Base-by-base conservation (phyloP, 2,329 filamentous ascomycete species). In the Pseudogymnoascus sp. region DNA sequence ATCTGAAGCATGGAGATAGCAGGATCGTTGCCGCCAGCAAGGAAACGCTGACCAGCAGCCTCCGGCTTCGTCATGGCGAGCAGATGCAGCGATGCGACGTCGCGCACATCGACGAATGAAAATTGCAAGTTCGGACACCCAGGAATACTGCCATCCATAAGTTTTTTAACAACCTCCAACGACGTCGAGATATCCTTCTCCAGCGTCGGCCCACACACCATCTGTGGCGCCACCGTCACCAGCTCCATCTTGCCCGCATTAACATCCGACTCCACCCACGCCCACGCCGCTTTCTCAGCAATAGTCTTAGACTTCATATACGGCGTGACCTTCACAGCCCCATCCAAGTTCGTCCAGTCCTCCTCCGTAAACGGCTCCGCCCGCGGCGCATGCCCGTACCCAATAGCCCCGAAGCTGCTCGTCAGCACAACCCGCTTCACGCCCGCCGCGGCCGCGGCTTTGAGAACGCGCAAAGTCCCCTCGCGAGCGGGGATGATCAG, bases 241-340 rank as follows among this genome's bases (percentile, higher is more conserved):
- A 75, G 65, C 50, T 75, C 72, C 44, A 75, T 66, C 1, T 46
- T 38, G 1, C 56, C 65, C 12, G n/a, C 5, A 56, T 56, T 56
- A 14, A 70, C 72, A 66, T 72, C 70, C 10, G 67, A 66, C 16
- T 68, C 62, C n/a, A 74, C 69, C 56, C 68, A 75, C 7, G 74
- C 71, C 74, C 73, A 75, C 3, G 74, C 74, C 1, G 73, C 69
- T 6, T 59, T 63, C 65, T 75, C 73, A 1, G 73, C 74, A 18
- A 75, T 53, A 0, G 70, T 74, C 66, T 76, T 75, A 61, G 69
- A 72, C 61, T 74, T 74, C 4, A 59, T 65, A 60, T 76, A 75
- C 0, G 73, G 64, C 8, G 25, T 5, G 8, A 56, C 4, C 1
- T 61, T 59, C 2, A 72, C 65, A 1, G 59, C 63, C 5, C 62